A percentile compares a stretch with the other conserved stretches of the same genome.
phyloP scores from a whole-genome alignment of 495 filamentous ascomycete genomes.

The Aspergillus biplanus region DNA sequence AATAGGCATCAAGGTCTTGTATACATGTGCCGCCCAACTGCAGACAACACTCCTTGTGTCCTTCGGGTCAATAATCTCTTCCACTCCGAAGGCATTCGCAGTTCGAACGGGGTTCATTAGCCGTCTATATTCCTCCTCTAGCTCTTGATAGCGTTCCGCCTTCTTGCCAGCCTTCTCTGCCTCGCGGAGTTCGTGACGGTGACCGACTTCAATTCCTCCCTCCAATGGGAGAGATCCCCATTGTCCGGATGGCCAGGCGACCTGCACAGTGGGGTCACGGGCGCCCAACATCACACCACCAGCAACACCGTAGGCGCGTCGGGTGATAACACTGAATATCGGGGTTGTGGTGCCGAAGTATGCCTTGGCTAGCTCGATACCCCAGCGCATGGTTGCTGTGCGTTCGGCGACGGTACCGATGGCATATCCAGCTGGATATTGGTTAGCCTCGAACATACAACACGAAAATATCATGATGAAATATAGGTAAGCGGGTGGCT shows the following conservation, averaged over 20 bases:
- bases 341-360: slow-evolving; percentile 64
- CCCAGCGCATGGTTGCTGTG: slow-evolving; percentile 65
- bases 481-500: not conserved
- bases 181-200: slow-evolving; percentile 59
- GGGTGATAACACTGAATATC: slow-evolving; percentile 61
- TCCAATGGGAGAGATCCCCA: slow-evolving; percentile 63
- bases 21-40: slow-evolving; percentile 59
- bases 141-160: slow-evolving; percentile 53
- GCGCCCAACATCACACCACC: slow-evolving; percentile 65
- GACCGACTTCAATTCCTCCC: slow-evolving; percentile 65
- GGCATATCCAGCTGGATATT: slow-evolving; percentile 55
- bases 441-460: not conserved
- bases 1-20: slow-evolving; percentile 50
- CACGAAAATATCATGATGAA: too few relatives aligned
- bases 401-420: slow-evolving; percentile 65
- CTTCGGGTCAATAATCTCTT: slow-evolving; percentile 67
- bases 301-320: slow-evolving; percentile 62
- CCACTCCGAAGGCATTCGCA: slow-evolving; percentile 65
- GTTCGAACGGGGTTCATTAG: slow-evolving; percentile 68
- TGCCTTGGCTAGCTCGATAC: slow-evolving; percentile 58
- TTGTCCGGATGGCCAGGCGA: slow-evolving; percentile 65
- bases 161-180: slow-evolving; percentile 53
- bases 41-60: slow-evolving; percentile 56
- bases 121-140: slow-evolving; percentile 60
- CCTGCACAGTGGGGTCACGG: slow-evolving; percentile 59